Percentiles rank a stretch among this genome's conserved stretches.
Conservation (phyloP, 495 filamentous ascomycete species). For the Annulohypoxylon nitens region DNA sequence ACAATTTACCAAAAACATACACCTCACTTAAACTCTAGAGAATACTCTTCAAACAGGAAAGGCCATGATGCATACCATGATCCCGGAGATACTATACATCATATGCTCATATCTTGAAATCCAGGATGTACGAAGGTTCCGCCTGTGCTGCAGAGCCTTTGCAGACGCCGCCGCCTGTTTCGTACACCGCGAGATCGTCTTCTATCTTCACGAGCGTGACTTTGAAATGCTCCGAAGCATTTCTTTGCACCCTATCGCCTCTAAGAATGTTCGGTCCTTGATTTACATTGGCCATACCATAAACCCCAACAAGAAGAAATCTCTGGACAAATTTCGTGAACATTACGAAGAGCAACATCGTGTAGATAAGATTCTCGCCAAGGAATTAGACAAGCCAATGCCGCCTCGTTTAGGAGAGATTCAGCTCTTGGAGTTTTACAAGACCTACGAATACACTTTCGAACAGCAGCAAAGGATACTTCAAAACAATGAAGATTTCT, state of each 20-base stretch:
- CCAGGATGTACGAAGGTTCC: slow-evolving; percentile 31
- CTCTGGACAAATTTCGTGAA: not conserved
- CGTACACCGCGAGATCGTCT: slow-evolving; percentile 46
- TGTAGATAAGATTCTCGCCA: not conserved
- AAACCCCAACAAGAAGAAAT: slow-evolving; percentile 5
- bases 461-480: slow-evolving; percentile 28
- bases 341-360: not conserved
- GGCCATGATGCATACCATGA: slow-evolving; percentile 23
- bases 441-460: slow-evolving; percentile 18
- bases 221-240: slow-evolving; percentile 42
- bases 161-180: slow-evolving; percentile 34
- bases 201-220: slow-evolving; percentile 44
- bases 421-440: slow-evolving; percentile 20
- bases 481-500: slow-evolving; percentile 17
- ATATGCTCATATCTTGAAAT: slow-evolving; percentile 41
- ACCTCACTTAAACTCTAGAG: not conserved
- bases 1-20: not conserved
- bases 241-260: slow-evolving; percentile 35
- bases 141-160: slow-evolving; percentile 38
- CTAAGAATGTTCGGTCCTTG: slow-evolving; percentile 33
- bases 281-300: slow-evolving; percentile 32
- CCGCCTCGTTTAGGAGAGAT: not conserved
- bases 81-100: slow-evolving; percentile 32
- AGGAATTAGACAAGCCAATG: not conserved
- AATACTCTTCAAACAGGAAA: not conserved